Base-by-base conservation (phyloP, 2,329 filamentous ascomycete genomes). In the Colletotrichum abscissum region DNA sequence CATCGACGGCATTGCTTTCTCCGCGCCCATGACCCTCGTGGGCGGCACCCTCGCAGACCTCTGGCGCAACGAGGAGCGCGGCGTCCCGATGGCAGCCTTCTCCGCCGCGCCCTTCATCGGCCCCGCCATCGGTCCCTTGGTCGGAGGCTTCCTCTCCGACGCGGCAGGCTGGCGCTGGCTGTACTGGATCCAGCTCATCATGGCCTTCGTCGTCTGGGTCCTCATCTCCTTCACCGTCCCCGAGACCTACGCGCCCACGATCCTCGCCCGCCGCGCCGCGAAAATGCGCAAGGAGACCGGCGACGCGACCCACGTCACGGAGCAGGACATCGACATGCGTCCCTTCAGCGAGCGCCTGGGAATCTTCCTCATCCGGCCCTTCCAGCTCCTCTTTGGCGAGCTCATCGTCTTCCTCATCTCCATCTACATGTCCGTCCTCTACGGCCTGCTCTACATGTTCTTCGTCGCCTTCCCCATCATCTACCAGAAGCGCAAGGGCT, bases 191-290 rank as follows among this genome's bases (percentile, higher is more conserved):
- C 94, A 96, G 79, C 86, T 97, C 12, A 97, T 97, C 78, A 80
- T 97, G 14, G 86, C 93, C 30, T 91, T 87, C 16, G 80, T 92
- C 62, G 89, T 92, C 77, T 97, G 93, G 90, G 73, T 93, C 22
- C 80, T 96, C 73, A 95, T 97, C 81, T 92, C 92, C 35, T 95
- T 97, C 82, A 97, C 94, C n/a, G 92, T 97, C 0, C 94, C 94
- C 1, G 95, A 97, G 82, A 98, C 95, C 0, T 97, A 97, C 80
- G 92, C 94, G 0, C 94, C 95, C 0, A 93, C 91, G 0, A 91
- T 98, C 63, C 89, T 98, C 19, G 88, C 90, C 65, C 84, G 84
- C 35, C 89, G 94, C 14, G 95, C 95, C 3, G 86, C 88, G 78
- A 93, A 94, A 80, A 84, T 97, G 74, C 89, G 95, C 65, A 90